Evolutionary conservation across 2,329 filamentous ascomycete genomes (phyloP).

Genomic region (Diaporthe ilicicola): DNA sequence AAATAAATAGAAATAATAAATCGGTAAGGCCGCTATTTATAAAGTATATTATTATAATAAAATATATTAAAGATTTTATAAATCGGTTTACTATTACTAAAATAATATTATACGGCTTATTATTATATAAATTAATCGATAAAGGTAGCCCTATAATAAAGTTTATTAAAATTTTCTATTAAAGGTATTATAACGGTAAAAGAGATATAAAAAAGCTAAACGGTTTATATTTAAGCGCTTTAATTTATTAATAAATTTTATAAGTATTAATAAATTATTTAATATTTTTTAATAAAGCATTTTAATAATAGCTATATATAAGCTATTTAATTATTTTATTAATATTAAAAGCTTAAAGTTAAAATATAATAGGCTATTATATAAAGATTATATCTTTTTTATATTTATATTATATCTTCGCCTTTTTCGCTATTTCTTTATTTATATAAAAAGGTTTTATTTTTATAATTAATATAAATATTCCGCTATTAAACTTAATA

Average conservation of each 20-base stretch:
- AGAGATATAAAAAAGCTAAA: neutral
- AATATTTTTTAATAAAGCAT: too few relatives aligned
- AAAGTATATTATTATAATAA: constrained; percentile 11
- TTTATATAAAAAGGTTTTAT: neutral
- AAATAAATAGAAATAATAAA: constrained; percentile 27
- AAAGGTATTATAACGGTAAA: neutral
- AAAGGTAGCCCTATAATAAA: too few relatives aligned
- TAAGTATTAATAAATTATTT: constrained; percentile 9
- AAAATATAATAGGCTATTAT: too few relatives aligned
- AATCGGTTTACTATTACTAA: too few relatives aligned
- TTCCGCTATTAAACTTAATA: too few relatives aligned
- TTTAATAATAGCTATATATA: too few relatives aligned
- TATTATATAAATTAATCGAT: too few relatives aligned
- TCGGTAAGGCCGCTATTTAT: constrained; percentile 19
- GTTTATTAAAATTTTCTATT: too few relatives aligned
- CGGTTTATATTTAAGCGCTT: too few relatives aligned
- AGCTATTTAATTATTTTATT: too few relatives aligned
- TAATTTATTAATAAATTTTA: neutral
- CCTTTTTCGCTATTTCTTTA: neutral
- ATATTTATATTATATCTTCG: neutral
- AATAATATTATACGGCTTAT: neutral
- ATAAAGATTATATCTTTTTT: neutral
- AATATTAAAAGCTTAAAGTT: too few relatives aligned
- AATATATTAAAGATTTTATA: constrained; percentile 12
- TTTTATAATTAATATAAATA: too few relatives aligned